A percentile compares a stretch with the other conserved stretches of the same genome.
Evolutionary conservation across 345 rosid species (phyloP).

Genomic region (thale cress (Arabidopsis thaliana)): DNA sequence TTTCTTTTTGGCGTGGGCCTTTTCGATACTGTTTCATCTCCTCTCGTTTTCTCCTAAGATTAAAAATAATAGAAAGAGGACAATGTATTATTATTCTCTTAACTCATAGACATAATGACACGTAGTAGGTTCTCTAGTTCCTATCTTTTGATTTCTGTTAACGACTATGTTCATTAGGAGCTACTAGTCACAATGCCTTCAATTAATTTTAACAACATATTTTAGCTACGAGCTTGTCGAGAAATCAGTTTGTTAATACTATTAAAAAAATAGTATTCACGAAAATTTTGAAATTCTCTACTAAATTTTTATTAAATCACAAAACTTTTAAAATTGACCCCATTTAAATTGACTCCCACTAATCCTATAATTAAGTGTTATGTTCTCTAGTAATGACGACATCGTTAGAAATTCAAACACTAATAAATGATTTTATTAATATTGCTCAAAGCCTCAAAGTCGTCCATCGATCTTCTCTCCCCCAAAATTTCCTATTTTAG

Average conservation of each 20-base stretch:
- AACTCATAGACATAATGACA: not conserved
- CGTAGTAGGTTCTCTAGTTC: not conserved
- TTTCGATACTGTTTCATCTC: conserved; percentile 21
- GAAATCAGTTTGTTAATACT: not conserved
- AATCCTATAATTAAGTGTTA: not conserved
- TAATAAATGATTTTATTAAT: not conserved
- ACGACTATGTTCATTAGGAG: not conserved
- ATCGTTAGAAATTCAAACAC: conserved; percentile 7
- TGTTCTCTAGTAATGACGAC: conserved; percentile 5
- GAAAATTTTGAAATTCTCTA: not conserved
- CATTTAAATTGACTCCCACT: not conserved
- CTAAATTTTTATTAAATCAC: too few relatives aligned
- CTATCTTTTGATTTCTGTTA: not conserved
- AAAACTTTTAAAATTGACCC: not conserved
- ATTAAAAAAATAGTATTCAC: too few relatives aligned
- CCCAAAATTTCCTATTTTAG: conserved; percentile 22
- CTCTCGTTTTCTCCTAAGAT: not conserved
- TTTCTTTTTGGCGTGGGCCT: not conserved
- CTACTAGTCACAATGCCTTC: not conserved
- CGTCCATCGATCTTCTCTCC: conserved; percentile 10
- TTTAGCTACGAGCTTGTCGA: not conserved
- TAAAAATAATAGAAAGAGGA: not conserved
- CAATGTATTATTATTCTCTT: not conserved
- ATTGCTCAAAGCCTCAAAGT: not conserved
- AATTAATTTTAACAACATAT: not conserved